Evolutionary conservation across 345 rosid genomes (phyloP).

Genomic region (Salix caprea): DNA sequence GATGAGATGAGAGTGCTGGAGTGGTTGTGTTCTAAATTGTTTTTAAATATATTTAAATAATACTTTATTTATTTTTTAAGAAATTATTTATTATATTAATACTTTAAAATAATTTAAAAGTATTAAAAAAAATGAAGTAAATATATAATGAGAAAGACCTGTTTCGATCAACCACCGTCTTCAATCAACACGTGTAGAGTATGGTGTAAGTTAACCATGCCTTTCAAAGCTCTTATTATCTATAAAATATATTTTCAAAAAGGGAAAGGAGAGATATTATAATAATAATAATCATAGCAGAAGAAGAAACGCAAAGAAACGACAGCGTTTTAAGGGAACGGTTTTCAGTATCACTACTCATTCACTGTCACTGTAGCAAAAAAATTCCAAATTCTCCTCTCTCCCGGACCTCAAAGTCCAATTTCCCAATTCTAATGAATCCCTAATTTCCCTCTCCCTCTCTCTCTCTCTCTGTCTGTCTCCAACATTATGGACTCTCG

Average conservation of each 20-base stretch:
- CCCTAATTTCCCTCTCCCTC: neutral
- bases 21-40: no score
- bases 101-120: no score
- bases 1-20: no score
- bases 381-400: neutral
- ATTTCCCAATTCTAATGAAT: neutral
- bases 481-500: slow-evolving; percentile 62
- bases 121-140: no score
- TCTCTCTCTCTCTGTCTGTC: neutral
- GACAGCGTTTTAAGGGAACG: neutral
- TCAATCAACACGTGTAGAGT: no score
- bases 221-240: neutral
- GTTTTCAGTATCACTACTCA: neutral
- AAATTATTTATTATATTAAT: no score
- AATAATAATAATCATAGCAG: neutral
- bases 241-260: no score
- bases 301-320: neutral
- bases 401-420: neutral
- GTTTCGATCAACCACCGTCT: no score
- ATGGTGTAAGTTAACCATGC: neutral
- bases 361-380: neutral
- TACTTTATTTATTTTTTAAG: no score
- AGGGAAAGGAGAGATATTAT: neutral
- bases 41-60: no score
- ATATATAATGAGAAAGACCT: no score